A percentile compares a stretch with the other conserved stretches of the same genome.
Conservation (phyloP, 257 asterid genomes). For the Verbascum thapsus region DNA sequence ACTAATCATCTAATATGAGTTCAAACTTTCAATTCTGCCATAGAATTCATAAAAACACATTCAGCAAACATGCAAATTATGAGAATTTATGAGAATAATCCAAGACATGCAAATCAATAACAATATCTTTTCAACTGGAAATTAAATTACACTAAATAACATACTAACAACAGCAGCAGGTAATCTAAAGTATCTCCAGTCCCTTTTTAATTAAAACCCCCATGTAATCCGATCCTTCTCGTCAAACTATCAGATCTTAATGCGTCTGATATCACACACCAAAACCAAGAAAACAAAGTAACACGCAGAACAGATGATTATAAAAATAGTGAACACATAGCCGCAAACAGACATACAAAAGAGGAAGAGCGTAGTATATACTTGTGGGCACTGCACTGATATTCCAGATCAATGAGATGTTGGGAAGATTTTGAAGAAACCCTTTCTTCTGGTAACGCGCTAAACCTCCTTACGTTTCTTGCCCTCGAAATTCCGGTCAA, state of each 20-base stretch:
- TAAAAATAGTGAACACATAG: neutral
- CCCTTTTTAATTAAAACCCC: too few species aligned
- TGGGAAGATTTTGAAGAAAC: constrained; percentile 51
- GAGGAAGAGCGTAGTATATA: constrained; percentile 27
- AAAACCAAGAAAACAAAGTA: too few species aligned
- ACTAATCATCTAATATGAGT: neutral
- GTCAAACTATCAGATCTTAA: too few species aligned
- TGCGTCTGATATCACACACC: too few species aligned
- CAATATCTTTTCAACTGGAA: too few species aligned
- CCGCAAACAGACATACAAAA: neutral
- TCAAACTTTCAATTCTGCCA: neutral
- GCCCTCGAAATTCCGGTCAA: constrained; percentile 45
- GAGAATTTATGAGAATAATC: too few species aligned
- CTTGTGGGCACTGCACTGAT: constrained; percentile 87
- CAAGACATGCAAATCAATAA: too few species aligned
- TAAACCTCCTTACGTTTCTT: constrained; percentile 42
- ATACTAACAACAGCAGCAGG: too few species aligned
- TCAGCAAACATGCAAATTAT: neutral
- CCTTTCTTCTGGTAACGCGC: constrained; percentile 55
- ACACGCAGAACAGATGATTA: neutral
- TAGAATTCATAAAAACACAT: neutral
- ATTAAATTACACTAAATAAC: too few species aligned
- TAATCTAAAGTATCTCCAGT: too few species aligned
- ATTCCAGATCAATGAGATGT: constrained; percentile 71
- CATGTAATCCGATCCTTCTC: too few species aligned